Conservation (phyloP, 140 eudicot genomes). For the Ambrosia hybrid region DNA sequence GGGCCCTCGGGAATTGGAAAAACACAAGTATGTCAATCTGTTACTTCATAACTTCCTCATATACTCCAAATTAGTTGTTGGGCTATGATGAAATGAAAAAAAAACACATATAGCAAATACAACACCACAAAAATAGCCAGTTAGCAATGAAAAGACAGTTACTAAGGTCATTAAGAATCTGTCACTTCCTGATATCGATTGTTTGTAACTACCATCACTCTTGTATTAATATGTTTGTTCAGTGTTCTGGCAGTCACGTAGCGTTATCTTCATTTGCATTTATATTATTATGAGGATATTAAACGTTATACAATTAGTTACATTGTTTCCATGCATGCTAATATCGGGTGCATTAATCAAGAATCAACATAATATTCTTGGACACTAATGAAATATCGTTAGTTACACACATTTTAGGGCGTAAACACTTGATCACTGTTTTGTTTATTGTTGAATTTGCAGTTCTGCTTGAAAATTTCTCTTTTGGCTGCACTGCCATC, state of each 20-base stretch:
- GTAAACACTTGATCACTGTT: neutral
- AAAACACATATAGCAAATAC: neutral
- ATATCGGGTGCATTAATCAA: neutral
- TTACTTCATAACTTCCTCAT: neutral
- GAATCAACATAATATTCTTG: neutral
- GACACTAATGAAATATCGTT: neutral
- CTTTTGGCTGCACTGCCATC: slow-evolving; percentile 76
- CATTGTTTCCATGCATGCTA: slow-evolving; percentile 13
- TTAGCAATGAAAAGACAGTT: slow-evolving; percentile 4
- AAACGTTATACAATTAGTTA: neutral
- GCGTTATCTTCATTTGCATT: neutral
- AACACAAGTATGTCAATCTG: slow-evolving; percentile 63
- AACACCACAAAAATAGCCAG: neutral
- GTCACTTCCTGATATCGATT: neutral
- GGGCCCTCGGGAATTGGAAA: slow-evolving; percentile 95
- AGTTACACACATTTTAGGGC: neutral
- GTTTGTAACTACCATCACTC: neutral
- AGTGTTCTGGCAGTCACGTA: neutral
- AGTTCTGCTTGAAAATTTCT: slow-evolving; percentile 88
- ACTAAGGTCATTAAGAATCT: neutral
- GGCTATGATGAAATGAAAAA: slow-evolving; percentile 1
- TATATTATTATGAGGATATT: neutral
- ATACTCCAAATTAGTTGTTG: neutral
- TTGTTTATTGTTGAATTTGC: slow-evolving; percentile 30
- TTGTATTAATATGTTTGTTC: too few relatives aligned